Percentiles rank a stretch among this genome's conserved stretches.
Conservation (phyloP, 495 filamentous ascomycete genomes). For the Hyaloscypha hepaticicola region DNA sequence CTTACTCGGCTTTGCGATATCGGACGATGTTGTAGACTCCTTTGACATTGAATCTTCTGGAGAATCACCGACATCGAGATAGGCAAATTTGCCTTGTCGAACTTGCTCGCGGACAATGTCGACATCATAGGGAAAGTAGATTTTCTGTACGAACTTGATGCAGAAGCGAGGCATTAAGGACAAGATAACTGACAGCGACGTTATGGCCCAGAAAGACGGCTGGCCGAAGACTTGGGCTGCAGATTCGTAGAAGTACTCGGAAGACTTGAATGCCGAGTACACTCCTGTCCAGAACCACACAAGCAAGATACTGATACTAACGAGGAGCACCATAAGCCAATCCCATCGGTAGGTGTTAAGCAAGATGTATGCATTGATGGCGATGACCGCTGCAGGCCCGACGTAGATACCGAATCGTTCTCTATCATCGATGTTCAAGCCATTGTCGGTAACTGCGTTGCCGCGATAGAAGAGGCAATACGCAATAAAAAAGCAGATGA, state of each 20-base stretch:
- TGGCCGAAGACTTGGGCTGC: constrained; percentile 77
- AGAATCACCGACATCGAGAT: constrained; percentile 49
- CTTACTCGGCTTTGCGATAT: constrained; percentile 62
- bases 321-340: constrained; percentile 85
- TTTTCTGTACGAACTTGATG: constrained; percentile 85
- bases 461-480: constrained; percentile 73
- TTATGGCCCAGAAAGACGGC: constrained; percentile 81
- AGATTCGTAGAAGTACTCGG: constrained; percentile 71
- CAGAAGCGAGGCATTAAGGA: constrained; percentile 84
- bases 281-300: constrained; percentile 97
- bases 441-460: constrained; percentile 64
- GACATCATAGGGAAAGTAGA: constrained; percentile 87
- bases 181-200: constrained; percentile 70
- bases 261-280: constrained; percentile 69
- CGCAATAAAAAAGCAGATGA: constrained; percentile 90
- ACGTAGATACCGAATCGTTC: constrained; percentile 82
- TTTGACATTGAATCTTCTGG: constrained; percentile 21
- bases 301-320: constrained; percentile 75
- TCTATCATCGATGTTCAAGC: constrained; percentile 70
- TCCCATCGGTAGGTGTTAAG: constrained; percentile 98
- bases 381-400: constrained; percentile 72
- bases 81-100: constrained; percentile 72
- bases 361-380: constrained; percentile 90
- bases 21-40: constrained; percentile 50
- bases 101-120: constrained; percentile 96